A percentile compares a stretch with the other conserved stretches of the same genome.
Conservation (phyloP, 352 stramenopile genomes). For the Peronospora tabacina region DNA sequence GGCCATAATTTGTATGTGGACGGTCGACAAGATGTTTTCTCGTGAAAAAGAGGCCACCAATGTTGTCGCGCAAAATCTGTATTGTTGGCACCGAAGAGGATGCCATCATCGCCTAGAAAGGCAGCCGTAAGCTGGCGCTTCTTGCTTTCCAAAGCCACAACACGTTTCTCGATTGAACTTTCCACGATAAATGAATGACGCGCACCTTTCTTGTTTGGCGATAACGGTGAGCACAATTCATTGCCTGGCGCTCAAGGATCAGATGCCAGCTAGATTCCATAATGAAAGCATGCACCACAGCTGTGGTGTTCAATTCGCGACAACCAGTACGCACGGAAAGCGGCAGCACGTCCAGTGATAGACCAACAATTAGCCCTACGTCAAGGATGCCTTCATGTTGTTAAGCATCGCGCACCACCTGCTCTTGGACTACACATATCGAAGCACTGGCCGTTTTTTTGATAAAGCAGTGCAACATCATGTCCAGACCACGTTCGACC, state of each 20-base stretch:
- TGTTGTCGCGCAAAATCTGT: constrained; percentile 37
- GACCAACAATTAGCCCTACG: constrained; percentile 8
- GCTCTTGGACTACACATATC: constrained; percentile 60
- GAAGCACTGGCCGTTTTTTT: constrained; percentile 72
- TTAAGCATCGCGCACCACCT: constrained; percentile 55
- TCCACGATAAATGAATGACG: constrained; percentile 78
- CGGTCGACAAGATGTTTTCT: constrained; percentile 70
- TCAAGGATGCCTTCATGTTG: constrained; percentile 26
- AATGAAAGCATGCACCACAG: constrained; percentile 89
- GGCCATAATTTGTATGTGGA: constrained; percentile 68
- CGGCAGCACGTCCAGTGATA: constrained; percentile 72
- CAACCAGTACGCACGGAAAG: constrained; percentile 85
- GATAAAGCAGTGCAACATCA: constrained; percentile 72
- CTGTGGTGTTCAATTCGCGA: constrained; percentile 89
- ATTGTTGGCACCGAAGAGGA: constrained; percentile 11
- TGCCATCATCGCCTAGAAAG: constrained; percentile 49
- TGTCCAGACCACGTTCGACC: constrained; percentile 67
- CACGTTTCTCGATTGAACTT: constrained; percentile 86
- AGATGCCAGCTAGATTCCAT: constrained; percentile 91
- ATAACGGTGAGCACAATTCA: constrained; percentile 86
- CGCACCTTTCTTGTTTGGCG: constrained; percentile 64
- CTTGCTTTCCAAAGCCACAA: constrained; percentile 82
- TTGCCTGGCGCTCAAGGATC: constrained; percentile 85
- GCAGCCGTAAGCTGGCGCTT: constrained; percentile 77
- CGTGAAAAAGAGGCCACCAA: constrained; percentile 63